phyloP scores from a whole-genome alignment of 108 stramenopile genomes.

The Nitzschia sp. region DNA sequence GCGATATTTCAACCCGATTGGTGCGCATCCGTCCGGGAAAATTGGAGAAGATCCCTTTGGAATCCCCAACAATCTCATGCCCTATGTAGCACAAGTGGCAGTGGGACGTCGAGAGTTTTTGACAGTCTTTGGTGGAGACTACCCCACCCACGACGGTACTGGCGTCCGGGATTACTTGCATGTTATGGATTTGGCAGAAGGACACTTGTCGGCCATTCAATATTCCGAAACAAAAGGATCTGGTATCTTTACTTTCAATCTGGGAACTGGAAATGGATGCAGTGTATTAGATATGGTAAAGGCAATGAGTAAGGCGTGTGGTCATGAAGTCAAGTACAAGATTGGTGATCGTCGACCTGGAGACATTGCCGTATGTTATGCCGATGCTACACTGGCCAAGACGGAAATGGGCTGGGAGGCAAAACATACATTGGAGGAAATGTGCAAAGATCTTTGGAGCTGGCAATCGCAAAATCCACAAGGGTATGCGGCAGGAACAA shows the following conservation, averaged over 20 bases:
- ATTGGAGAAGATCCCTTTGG: conserved; percentile 99
- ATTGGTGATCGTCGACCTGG: conserved; percentile 90
- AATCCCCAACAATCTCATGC: conserved; percentile 99
- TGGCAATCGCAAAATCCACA: conserved; percentile 98
- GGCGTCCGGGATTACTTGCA: conserved; percentile 99
- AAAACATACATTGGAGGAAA: conserved; percentile 85
- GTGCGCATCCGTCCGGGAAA: conserved; percentile 94
- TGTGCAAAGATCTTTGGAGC: conserved; percentile 95
- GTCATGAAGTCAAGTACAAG: conserved; percentile 87
- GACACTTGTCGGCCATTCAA: conserved; percentile 91
- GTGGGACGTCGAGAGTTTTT: conserved; percentile 93
- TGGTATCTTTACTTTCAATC: conserved; percentile 86
- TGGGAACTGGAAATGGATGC: conserved; percentile 95
- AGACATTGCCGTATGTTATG: conserved; percentile 96
- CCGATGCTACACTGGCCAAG: conserved; percentile 89
- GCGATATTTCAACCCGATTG: conserved; percentile 99
- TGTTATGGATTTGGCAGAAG: conserved; percentile 97
- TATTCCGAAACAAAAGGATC: conserved; percentile 55
- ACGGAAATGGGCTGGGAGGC: conserved; percentile 97
- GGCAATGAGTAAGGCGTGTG: conserved; percentile 93
- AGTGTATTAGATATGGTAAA: conserved; percentile 95
- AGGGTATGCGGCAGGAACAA: conserved; percentile 60
- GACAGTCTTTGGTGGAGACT: conserved; percentile 97
- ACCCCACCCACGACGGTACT: conserved; percentile 95
- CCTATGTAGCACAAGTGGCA: conserved; percentile 97